These are phyloP conservation scores for Xylariaceae sp. DNA, from an alignment of 2,329 filamentous ascomycete species.

Conservation along the genomic window DNA sequence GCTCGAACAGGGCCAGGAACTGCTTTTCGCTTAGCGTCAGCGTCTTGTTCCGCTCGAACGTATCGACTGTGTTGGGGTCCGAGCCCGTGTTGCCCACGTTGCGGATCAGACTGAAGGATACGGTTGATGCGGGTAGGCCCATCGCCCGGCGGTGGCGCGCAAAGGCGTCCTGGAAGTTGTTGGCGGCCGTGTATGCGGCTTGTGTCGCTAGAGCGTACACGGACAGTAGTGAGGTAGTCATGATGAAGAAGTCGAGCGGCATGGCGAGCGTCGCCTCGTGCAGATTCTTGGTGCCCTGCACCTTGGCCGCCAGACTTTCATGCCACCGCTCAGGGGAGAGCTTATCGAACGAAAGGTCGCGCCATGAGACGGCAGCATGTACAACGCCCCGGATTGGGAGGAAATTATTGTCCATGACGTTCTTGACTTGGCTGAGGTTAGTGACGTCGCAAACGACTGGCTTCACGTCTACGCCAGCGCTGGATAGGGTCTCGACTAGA, in stretches of 20 bases:
- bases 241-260: constrained; percentile 39
- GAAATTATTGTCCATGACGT: too few relatives aligned
- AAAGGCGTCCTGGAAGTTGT: constrained; percentile 40
- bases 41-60: constrained; percentile 31
- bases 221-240: constrained; percentile 27
- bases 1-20: constrained; percentile 33
- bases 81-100: constrained; percentile 23
- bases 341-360: constrained; percentile 17
- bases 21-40: constrained; percentile 29
- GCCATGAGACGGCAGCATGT: neutral
- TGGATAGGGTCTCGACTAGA: too few relatives aligned
- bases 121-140: constrained; percentile 34
- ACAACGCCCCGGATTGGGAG: neutral
- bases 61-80: neutral
- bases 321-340: constrained; percentile 25
- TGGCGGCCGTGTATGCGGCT: constrained; percentile 35
- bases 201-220: constrained; percentile 29
- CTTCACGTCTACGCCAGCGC: too few relatives aligned
- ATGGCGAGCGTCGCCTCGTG: constrained; percentile 27
- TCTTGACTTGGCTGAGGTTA: too few relatives aligned
- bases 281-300: constrained; percentile 33
- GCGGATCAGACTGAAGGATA: constrained; percentile 31
- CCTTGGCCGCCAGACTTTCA: constrained; percentile 32
- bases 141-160: constrained; percentile 32
- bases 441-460: too few relatives aligned